Percentiles rank a stretch among this genome's conserved stretches.
Evolutionary conservation across 2,329 filamentous ascomycete species (phyloP).

Genomic region (Aspergillus piperis): DNA sequence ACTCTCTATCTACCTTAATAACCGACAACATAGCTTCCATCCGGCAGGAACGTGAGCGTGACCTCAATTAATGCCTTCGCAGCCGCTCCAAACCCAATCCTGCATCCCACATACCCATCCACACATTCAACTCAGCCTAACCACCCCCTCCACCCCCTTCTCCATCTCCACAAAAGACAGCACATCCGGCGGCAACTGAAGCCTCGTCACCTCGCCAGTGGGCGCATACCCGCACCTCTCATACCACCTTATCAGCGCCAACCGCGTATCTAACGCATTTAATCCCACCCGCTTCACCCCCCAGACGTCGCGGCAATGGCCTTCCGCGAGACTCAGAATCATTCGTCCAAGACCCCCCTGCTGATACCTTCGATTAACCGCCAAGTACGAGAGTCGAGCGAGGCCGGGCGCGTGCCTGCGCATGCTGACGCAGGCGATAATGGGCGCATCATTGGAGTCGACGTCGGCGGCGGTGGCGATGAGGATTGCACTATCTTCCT

Average conservation of each 20-base stretch:
- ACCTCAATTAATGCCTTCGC: no score
- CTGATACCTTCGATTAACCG: no score
- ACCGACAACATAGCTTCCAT: no score
- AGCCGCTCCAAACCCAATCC: no score
- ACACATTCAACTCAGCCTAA: no score
- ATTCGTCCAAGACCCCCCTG: neutral
- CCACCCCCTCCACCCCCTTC: neutral
- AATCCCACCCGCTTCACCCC: slow-evolving; percentile 19
- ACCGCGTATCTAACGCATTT: slow-evolving; percentile 32
- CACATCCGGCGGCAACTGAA: slow-evolving; percentile 26
- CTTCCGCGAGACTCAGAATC: neutral
- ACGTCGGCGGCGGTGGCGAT: slow-evolving; percentile 20
- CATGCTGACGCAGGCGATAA: neutral
- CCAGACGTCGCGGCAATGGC: neutral
- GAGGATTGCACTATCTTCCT: slow-evolving; percentile 30
- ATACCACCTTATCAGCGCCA: slow-evolving; percentile 34
- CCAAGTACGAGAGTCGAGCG: neutral
- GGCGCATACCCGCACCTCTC: slow-evolving; percentile 28
- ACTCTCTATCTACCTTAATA: no score
- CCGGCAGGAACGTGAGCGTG: no score
- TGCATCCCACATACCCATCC: no score
- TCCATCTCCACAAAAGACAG: slow-evolving; percentile 29
- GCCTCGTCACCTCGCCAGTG: slow-evolving; percentile 25
- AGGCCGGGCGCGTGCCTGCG: neutral
- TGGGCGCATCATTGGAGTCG: neutral